Base-by-base conservation (phyloP, 352 stramenopile genomes). In the Pythium sukuiense region DNA sequence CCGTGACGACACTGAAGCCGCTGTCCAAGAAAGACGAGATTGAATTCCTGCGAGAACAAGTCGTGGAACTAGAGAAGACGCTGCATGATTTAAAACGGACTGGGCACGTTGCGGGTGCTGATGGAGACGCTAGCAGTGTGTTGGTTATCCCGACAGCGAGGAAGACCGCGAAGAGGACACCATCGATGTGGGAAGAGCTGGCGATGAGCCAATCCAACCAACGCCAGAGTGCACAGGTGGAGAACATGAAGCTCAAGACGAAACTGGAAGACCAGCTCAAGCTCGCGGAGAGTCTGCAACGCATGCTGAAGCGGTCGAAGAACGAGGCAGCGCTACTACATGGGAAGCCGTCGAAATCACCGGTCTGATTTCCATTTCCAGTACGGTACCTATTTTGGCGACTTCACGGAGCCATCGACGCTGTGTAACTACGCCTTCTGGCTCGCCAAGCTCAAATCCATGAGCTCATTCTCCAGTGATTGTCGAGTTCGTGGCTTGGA, bases 181-280 rank as follows among this genome's bases (percentile, higher is more conserved):
- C 74, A 41, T 82, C 80, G 27, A 68, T 69, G 59, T 72, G 66
- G 66, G 60, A 69, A 55, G 59, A 68, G 8, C 41, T 72, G 4
- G 66, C 66, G 45, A 58, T 55, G 55, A 54, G 66, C 6, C 66
- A 72, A 45, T 72, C 67, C 55, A 49, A 61, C 30, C 59, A 72
- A 27, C 66, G 66, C 37, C 66, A 70, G 32, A 57, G 83, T 55
- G 72, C 78, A 1, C 76, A 90, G 55, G 59, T 79, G 13, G 81
- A 90, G 67, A 90, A 90, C 48, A 67, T 79, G 24, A 72, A 78
- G 16, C 70, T 90, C 5, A 80, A 81, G 61, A 65, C 69, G 9
- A 74, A 80, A 39, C 64, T 90, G 24, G 79, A 88, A 57, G 78
- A 76, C 16, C 81, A 90, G 39, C 77, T 88, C 63, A 87, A 87